Percentiles rank a stretch among this genome's conserved stretches.
These are phyloP conservation scores for Arthrobotrys conoides DNA, from an alignment of 2,329 filamentous ascomycete species.

Conservation along the genomic window DNA sequence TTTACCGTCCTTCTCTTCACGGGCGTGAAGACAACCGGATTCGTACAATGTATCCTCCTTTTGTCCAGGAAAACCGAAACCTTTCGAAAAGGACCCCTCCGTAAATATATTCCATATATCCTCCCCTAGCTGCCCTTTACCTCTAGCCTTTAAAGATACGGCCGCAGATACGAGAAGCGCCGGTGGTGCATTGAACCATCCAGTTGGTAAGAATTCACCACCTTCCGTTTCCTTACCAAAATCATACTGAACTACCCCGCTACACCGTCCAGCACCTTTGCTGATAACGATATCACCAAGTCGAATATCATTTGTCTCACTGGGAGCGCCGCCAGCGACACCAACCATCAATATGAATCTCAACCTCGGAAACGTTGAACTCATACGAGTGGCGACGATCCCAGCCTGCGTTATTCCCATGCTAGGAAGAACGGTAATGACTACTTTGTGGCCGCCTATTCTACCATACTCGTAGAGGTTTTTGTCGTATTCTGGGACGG, in stretches of 20 bases:
- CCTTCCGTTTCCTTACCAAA: constrained; percentile 23
- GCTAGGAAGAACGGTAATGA: constrained; percentile 1
- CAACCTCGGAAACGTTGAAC: background rate
- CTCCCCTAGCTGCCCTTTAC: background rate
- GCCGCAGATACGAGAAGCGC: background rate
- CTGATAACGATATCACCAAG: constrained; percentile 31
- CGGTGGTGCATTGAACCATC: constrained; percentile 8
- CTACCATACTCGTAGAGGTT: constrained; percentile 8
- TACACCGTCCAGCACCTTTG: background rate
- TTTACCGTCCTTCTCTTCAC: background rate
- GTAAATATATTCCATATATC: background rate
- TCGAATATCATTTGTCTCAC: constrained; percentile 10
- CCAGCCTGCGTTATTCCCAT: background rate
- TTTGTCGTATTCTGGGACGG: background rate
- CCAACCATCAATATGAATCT: constrained; percentile 22
- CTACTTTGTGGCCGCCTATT: constrained; percentile 14
- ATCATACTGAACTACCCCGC: constrained; percentile 27
- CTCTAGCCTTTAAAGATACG: background rate
- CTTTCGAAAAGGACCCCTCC: background rate
- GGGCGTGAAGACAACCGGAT: background rate
- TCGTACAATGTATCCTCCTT: background rate
- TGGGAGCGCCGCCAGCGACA: constrained; percentile 10
- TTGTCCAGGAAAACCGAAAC: background rate
- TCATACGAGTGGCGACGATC: constrained; percentile 23
- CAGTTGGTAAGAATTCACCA: constrained; percentile 1